Percentiles rank a stretch among this genome's conserved stretches.
These are phyloP conservation scores for Crotalaria pallida DNA, from an alignment of 306 rosid genomes.

Conservation along the genomic window DNA sequence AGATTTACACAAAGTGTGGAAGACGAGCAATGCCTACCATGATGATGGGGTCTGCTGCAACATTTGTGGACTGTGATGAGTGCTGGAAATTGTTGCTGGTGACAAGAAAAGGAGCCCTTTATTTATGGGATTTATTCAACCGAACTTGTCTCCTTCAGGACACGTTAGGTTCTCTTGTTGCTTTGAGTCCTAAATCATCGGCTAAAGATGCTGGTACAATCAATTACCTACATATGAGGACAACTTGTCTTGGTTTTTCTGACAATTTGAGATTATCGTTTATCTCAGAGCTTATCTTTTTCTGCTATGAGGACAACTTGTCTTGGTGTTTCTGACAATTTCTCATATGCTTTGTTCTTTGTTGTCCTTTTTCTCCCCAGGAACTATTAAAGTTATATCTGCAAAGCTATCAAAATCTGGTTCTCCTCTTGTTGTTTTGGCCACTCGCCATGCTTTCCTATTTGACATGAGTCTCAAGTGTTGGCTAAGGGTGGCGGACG, in stretches of 20 bases:
- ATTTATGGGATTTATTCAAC: slow-evolving; percentile 54
- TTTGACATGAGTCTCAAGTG: slow-evolving; percentile 85
- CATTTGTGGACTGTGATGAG: slow-evolving; percentile 62
- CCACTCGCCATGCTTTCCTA: slow-evolving; percentile 89
- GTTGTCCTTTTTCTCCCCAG: slow-evolving; percentile 25
- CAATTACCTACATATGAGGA: not conserved
- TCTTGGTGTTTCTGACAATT: not conserved
- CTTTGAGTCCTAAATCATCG: slow-evolving; percentile 42
- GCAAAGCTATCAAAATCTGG: slow-evolving; percentile 56
- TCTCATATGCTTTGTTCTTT: not conserved
- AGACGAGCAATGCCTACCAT: slow-evolving; percentile 92
- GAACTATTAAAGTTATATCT: slow-evolving; percentile 46
- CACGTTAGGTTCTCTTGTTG: slow-evolving; percentile 43
- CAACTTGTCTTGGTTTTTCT: too few species aligned
- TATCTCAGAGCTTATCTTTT: too few species aligned
- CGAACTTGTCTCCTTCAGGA: slow-evolving; percentile 49
- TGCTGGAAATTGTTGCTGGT: slow-evolving; percentile 58
- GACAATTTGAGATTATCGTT: too few species aligned
- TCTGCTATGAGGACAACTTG: too few species aligned
- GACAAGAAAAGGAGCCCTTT: slow-evolving; percentile 51
- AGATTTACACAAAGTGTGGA: slow-evolving; percentile 92
- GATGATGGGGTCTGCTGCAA: slow-evolving; percentile 88
- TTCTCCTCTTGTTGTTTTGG: slow-evolving; percentile 75
- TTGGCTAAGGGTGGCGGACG: slow-evolving; percentile 98
- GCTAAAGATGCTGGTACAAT: slow-evolving; percentile 65